phyloP scores from a whole-genome alignment of 139 green algal species.

The Micromonas commoda region DNA sequence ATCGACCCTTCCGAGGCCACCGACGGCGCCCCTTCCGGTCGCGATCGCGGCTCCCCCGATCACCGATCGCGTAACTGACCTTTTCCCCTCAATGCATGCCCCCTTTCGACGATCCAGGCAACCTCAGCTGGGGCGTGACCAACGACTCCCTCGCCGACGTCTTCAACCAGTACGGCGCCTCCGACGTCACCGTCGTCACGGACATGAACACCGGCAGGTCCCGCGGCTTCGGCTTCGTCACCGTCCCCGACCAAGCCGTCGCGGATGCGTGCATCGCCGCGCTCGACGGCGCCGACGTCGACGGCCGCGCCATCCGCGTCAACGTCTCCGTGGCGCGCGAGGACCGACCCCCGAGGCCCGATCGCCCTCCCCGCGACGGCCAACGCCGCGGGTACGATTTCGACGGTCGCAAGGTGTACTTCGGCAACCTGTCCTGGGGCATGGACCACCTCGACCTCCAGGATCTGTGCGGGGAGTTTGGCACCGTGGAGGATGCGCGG shows the following conservation, averaged over 20 bases:
- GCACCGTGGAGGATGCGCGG: conserved; percentile 45
- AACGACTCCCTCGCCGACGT: conserved; percentile 45
- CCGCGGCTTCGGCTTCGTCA: conserved; percentile 68
- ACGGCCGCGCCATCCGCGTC: conserved; percentile 18
- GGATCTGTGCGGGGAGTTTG: conserved; percentile 55
- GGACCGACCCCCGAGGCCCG: not conserved
- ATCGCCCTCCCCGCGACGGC: not conserved
- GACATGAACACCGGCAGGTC: conserved; percentile 59
- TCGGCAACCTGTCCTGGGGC: conserved; percentile 65
- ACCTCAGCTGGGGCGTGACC: conserved; percentile 53
- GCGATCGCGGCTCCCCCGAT: no score
- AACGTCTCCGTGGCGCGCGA: conserved; percentile 6
- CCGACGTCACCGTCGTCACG: conserved; percentile 37
- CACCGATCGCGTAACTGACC: no score
- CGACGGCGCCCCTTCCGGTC: no score
- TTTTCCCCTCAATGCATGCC: no score
- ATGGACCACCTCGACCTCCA: conserved; percentile 48
- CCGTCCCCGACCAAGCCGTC: conserved; percentile 35
- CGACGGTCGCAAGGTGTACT: conserved; percentile 31
- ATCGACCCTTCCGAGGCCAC: no score
- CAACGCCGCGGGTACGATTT: not conserved
- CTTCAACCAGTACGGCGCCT: conserved; percentile 46
- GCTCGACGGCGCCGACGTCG: conserved; percentile 32
- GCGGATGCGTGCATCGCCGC: conserved; percentile 28
- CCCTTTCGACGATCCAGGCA: no score